These are phyloP conservation scores for Colletotrichum eleusines DNA, from an alignment of 2,329 filamentous ascomycete species.

Conservation along the genomic window DNA sequence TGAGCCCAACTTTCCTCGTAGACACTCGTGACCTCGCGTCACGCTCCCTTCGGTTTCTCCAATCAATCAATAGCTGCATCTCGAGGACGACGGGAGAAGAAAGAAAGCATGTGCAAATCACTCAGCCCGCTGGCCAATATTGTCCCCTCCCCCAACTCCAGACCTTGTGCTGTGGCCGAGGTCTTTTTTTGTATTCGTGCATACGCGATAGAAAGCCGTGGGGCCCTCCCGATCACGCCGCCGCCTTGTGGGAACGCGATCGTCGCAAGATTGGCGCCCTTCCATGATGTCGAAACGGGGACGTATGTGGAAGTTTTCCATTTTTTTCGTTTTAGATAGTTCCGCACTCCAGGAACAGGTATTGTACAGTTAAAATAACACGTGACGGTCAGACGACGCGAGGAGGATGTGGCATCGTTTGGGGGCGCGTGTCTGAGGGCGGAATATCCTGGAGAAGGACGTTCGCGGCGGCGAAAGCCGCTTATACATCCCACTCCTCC, in stretches of 20 bases:
- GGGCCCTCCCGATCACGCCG: slow-evolving; percentile 21
- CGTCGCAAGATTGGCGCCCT: slow-evolving; percentile 25
- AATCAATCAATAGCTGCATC: slow-evolving; percentile 18
- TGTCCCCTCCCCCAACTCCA: slow-evolving; percentile 37
- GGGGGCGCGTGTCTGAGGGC: slow-evolving; percentile 19
- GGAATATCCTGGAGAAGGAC: slow-evolving; percentile 34
- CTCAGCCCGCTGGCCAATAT: slow-evolving; percentile 41
- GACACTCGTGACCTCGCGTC: slow-evolving; percentile 36
- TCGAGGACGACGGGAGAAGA: slow-evolving; percentile 20
- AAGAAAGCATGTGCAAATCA: slow-evolving; percentile 41
- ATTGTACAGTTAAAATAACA: slow-evolving; percentile 43
- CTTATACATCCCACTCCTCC: slow-evolving; percentile 66
- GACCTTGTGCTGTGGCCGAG: slow-evolving; percentile 34
- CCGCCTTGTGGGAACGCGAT: slow-evolving; percentile 22
- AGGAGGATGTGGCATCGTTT: background rate
- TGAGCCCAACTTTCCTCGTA: slow-evolving; percentile 19
- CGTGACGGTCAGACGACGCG: slow-evolving; percentile 37
- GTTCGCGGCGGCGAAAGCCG: background rate
- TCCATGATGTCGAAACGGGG: slow-evolving; percentile 29
- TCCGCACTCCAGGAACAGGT: slow-evolving; percentile 41
- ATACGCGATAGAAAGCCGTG: slow-evolving; percentile 34
- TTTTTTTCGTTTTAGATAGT: slow-evolving; percentile 17
- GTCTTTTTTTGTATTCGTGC: slow-evolving; percentile 38
- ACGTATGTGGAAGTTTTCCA: slow-evolving; percentile 20
- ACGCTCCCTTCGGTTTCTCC: slow-evolving; percentile 13